These are phyloP conservation scores for Fusarium udum DNA, from an alignment of 2,329 filamentous ascomycete species.

Conservation along the genomic window DNA sequence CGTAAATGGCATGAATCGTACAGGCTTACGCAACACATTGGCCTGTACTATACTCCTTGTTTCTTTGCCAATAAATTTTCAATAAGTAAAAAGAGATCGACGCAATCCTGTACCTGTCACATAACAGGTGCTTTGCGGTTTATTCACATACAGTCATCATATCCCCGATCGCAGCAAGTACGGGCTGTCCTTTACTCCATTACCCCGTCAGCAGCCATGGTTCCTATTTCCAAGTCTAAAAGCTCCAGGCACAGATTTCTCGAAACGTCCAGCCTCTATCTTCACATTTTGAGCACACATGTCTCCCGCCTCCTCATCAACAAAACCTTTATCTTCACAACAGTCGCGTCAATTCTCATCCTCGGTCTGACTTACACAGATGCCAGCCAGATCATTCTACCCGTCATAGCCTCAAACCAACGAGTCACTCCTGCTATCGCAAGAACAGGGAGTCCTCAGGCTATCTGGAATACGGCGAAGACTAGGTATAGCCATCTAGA, in stretches of 20 bases:
- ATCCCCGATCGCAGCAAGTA: neutral
- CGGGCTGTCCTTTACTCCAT: neutral
- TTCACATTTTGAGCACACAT: neutral
- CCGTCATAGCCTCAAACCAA: neutral
- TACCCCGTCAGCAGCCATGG: neutral
- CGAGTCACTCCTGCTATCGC: neutral
- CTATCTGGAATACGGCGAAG: neutral
- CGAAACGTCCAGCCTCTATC: neutral
- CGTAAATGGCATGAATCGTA: neutral
- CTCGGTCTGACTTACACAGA: neutral
- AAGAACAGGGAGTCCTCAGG: neutral
- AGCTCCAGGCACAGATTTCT: neutral
- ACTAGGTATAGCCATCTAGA: neutral
- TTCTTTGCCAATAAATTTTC: accelerated
- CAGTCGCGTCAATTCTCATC: neutral
- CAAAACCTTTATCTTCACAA: neutral
- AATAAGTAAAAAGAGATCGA: neutral
- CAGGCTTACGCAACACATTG: neutral
- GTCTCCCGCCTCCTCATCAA: neutral
- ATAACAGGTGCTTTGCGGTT: neutral
- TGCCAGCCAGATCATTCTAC: neutral
- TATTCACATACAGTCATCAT: neutral
- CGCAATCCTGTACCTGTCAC: neutral
- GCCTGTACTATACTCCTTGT: neutral
- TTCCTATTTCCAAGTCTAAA: neutral